phyloP scores from a whole-genome alignment of 371 early-diverging fungal species.

The Massospora cicadina region DNA sequence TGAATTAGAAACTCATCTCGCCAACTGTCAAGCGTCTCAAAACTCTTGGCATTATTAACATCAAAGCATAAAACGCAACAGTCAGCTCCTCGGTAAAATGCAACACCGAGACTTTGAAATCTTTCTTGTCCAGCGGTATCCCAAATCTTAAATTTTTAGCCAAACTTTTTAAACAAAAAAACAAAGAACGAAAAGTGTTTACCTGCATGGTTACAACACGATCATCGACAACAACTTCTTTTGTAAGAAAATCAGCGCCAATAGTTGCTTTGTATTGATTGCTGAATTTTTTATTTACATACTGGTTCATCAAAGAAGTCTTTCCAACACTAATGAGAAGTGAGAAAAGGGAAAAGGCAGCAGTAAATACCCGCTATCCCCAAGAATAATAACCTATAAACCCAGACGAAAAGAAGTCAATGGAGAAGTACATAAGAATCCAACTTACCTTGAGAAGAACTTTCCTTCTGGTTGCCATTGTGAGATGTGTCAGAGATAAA shows the following conservation, averaged over 20 bases:
- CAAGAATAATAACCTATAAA: constrained; percentile 71
- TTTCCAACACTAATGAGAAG: constrained; percentile 61
- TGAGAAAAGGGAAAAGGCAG: not conserved
- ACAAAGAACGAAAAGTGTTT: constrained; percentile 5
- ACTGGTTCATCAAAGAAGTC: constrained; percentile 97
- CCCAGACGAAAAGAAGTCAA: constrained; percentile 1
- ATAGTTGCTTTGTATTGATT: constrained; percentile 99
- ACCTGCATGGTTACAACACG: constrained; percentile 83
- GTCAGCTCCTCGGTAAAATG: constrained; percentile 98
- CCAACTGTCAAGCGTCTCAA: constrained; percentile 94
- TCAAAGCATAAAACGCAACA: constrained; percentile 97
- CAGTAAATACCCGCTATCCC: constrained; percentile 60
- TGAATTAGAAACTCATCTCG: constrained; percentile 93
- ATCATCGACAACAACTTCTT: constrained; percentile 87
- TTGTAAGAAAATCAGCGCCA: constrained; percentile 99
- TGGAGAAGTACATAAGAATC: not conserved
- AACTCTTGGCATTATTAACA: constrained; percentile 85
- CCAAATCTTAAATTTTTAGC: constrained; percentile 43
- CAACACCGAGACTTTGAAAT: constrained; percentile 94
- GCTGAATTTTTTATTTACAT: constrained; percentile 94
- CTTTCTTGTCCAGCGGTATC: constrained; percentile 94
- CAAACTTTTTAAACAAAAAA: not conserved
- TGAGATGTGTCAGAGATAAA: no score
- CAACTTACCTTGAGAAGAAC: constrained; percentile 31
- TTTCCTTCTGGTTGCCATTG: constrained; percentile 35